Base-by-base conservation (phyloP, 2,329 filamentous ascomycete species). In the Parastagonospora nodorum region DNA sequence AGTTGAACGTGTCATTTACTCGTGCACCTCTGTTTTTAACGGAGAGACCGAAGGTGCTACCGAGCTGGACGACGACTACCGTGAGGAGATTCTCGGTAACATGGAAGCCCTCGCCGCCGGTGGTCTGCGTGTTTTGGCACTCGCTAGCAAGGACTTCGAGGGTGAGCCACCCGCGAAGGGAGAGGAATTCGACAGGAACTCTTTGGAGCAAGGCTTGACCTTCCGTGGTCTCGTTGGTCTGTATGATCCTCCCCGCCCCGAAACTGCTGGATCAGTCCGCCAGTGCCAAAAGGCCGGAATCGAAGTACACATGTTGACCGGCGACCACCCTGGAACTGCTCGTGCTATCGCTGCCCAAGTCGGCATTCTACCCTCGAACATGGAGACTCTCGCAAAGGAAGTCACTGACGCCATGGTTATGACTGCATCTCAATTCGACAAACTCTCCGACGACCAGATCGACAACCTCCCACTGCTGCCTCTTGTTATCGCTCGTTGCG, bases 141-240 rank as follows among this genome's bases (percentile, higher is more conserved):
- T 90, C 5, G 88, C 87, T 12, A 80, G 80, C 58, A 78, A 70
- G 47, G 60, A 74, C 65, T 68, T 74, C 43, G 71, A 73, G 33
- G 71, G 73, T 8, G 55, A 59, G 1, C 74, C 77, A 27, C 71
- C 79, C 3, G 73, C 74, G 16, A 73, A 80, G 19, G 58, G 60
- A 11, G 52, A 77, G 43, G 73, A 81, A 16, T 71, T 79, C 8
- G 74, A 82, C 10, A 87, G 90, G 1, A 74, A 77, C 10, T 76
- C 80, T 3, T 80, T 92, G 8, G 90, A 94, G 67, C 77, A 79
- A 35, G 79, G 83, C 30, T 82, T 96, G 19, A 82, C 79, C 1
- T 88, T 96, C 56, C 82, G 89, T 12, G 92, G 92, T 9, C 81
- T 96, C 8, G 86, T 88, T 42, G 91, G 90, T 51, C 87, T 95